A percentile compares a stretch with the other conserved stretches of the same genome.
phyloP scores from a whole-genome alignment of 2,329 filamentous ascomycete genomes.

The Samsoniella hepiali region DNA sequence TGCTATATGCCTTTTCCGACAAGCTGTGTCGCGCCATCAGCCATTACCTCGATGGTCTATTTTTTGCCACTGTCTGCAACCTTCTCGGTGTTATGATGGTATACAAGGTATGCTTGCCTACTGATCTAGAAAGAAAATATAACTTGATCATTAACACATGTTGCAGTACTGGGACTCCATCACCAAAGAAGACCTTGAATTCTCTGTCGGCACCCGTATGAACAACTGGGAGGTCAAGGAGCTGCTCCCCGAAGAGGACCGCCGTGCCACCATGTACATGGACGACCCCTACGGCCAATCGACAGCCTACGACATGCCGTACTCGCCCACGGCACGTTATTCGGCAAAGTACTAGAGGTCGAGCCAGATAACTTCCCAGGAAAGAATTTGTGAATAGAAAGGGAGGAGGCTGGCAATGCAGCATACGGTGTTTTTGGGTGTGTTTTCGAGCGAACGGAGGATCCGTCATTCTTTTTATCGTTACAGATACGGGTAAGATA shows the following conservation, averaged over 20 bases:
- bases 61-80: constrained; percentile 93
- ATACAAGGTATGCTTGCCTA: constrained; percentile 70
- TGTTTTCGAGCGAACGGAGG: neutral
- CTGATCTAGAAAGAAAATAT: no score
- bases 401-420: neutral
- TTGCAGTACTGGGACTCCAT: constrained; percentile 96
- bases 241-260: constrained; percentile 75
- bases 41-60: constrained; percentile 92
- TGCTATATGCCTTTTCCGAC: constrained; percentile 85
- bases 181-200: constrained; percentile 96
- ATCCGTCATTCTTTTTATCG: neutral
- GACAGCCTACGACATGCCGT: constrained; percentile 50
- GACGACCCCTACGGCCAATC: constrained; percentile 63
- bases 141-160: neutral
- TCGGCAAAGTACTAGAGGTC: constrained; percentile 44
- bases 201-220: constrained; percentile 90
- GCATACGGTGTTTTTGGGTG: neutral
- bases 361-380: neutral
- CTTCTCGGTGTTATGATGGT: constrained; percentile 98
- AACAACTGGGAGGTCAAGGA: constrained; percentile 99
- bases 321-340: constrained; percentile 44
- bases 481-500: neutral
- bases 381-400: constrained; percentile 13
- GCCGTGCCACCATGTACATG: constrained; percentile 67
- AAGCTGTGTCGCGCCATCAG: constrained; percentile 78